Conservation (phyloP, 1,284 basidiomycete species). For the Irpex rosettiformis region DNA sequence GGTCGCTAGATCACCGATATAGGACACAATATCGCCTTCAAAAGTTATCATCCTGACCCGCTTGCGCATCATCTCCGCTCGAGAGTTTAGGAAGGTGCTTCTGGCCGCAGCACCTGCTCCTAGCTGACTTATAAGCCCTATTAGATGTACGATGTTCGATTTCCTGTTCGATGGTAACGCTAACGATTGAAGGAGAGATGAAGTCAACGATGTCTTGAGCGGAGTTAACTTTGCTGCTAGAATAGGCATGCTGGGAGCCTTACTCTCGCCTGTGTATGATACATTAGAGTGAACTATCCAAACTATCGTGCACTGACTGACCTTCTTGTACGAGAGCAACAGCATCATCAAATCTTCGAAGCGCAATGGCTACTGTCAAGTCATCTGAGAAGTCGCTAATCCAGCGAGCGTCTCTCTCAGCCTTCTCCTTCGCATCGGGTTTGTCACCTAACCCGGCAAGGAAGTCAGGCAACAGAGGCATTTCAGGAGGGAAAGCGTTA, state of each 20-base stretch:
- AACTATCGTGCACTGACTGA: conserved; percentile 22
- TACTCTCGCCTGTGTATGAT: conserved; percentile 51
- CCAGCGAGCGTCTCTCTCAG: conserved; percentile 79
- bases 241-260: conserved; percentile 51
- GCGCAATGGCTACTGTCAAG: conserved; percentile 86
- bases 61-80: conserved; percentile 72
- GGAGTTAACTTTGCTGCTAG: conserved; percentile 63
- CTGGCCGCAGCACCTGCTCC: conserved; percentile 79
- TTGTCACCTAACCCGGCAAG: conserved; percentile 61
- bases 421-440: conserved; percentile 64
- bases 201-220: conserved; percentile 68
- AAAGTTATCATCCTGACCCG: conserved; percentile 85
- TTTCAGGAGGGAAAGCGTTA: conserved; percentile 21
- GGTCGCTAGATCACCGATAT: conserved; percentile 77
- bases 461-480: conserved; percentile 62
- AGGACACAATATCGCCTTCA: conserved; percentile 85
- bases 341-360: conserved; percentile 87
- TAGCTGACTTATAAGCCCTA: conserved; percentile 72
- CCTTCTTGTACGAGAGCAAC: conserved; percentile 84
- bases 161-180: conserved; percentile 78
- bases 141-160: conserved; percentile 67
- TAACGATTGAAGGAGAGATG: conserved; percentile 74
- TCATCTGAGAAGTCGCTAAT: conserved; percentile 91
- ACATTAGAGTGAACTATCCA: not conserved
- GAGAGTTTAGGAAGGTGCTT: conserved; percentile 79